Evolutionary conservation across 2,329 filamentous ascomycete species (phyloP).

Genomic region (Aspergillus thermomutatus): DNA sequence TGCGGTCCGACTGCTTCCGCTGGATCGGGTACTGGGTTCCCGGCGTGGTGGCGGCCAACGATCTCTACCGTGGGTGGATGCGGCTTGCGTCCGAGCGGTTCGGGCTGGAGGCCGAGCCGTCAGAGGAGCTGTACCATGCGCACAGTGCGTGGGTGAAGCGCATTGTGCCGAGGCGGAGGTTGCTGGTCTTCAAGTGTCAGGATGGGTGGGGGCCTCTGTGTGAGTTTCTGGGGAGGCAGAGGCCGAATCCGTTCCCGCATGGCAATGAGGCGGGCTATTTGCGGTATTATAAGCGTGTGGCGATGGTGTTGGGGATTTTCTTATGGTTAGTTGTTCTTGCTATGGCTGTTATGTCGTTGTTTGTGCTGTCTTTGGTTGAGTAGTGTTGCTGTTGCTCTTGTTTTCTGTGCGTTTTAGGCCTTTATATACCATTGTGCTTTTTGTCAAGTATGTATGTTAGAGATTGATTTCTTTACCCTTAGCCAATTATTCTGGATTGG

Average conservation of each 20-base stretch:
- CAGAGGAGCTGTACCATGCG: slow-evolving; percentile 13
- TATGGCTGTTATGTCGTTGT: slow-evolving; percentile 1
- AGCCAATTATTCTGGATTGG: neutral
- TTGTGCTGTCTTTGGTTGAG: slow-evolving; percentile 1
- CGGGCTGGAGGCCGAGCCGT: slow-evolving; percentile 12
- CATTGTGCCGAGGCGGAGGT: slow-evolving; percentile 10
- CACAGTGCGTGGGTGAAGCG: slow-evolving; percentile 11
- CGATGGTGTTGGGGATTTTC: slow-evolving; percentile 11
- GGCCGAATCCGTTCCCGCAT: slow-evolving; percentile 14
- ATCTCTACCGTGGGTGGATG: slow-evolving; percentile 14
- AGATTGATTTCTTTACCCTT: neutral
- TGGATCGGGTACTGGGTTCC: slow-evolving; percentile 18
- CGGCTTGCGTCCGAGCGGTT: slow-evolving; percentile 6
- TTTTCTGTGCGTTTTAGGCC: neutral
- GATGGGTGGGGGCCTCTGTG: slow-evolving; percentile 14
- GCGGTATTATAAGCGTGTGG: slow-evolving; percentile 14
- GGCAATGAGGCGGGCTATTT: slow-evolving; percentile 15
- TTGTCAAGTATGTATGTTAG: slow-evolving; percentile 2
- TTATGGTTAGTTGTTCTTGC: slow-evolving; percentile 11
- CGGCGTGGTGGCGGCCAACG: slow-evolving; percentile 13
- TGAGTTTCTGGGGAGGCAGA: slow-evolving; percentile 12
- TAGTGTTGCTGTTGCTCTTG: neutral
- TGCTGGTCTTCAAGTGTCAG: slow-evolving; percentile 17
- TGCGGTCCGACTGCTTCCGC: slow-evolving; percentile 13
- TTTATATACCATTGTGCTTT: slow-evolving; percentile 5